Base-by-base conservation (phyloP, 163 green algal species). In the Chlorella variabilis region DNA sequence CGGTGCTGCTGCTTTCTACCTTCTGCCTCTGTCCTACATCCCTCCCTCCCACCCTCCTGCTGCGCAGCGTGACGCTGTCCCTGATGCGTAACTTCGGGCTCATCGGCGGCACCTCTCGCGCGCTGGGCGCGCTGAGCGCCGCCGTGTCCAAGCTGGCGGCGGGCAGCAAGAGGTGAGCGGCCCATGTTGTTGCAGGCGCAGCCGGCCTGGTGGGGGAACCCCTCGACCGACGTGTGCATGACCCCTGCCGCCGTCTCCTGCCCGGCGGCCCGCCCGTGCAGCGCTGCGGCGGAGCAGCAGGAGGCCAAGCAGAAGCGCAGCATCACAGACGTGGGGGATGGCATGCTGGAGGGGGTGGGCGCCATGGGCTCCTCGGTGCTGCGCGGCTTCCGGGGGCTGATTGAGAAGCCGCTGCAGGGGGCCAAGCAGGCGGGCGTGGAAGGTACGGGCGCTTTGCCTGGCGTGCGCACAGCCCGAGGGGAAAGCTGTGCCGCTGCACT, bases 341-440 rank as follows among this genome's bases (percentile, higher is more conserved):
- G 94, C 15, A 67, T 98, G 66, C 42, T 94, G 29, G 91, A 97
- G 85, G 95, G 95, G 9, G 91, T 86, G 25, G 85, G 89, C 17
- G 91, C 93, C 6, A 86, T 98, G 9, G 93, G 88, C 51, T 85
- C 90, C 65, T 86, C 88, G 51, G 48, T 98, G 39, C 77, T 95
- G 49, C 85, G 89, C 25, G 94, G 95, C 21, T 88, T 96, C 33
- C 89, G 87, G n/a, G 95, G 96, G 34, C 89, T 98, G 9, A 80
- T 98, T 21, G 85, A 89, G 36, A 95, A 96, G 87, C 96, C 96
- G 20, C 38, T 98, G 54, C 80, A 96, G 78, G 96, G 96, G 6
- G 93, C 92, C 2, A 84, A 92, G 78, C 51, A 86, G 58, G 80
- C 84, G 18, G 95, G 95, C 27, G 76, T 97, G n/a, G 74, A 87